phyloP scores from a whole-genome alignment of 192 early-diverging fungal genomes.

The Backusella australiensis region DNA sequence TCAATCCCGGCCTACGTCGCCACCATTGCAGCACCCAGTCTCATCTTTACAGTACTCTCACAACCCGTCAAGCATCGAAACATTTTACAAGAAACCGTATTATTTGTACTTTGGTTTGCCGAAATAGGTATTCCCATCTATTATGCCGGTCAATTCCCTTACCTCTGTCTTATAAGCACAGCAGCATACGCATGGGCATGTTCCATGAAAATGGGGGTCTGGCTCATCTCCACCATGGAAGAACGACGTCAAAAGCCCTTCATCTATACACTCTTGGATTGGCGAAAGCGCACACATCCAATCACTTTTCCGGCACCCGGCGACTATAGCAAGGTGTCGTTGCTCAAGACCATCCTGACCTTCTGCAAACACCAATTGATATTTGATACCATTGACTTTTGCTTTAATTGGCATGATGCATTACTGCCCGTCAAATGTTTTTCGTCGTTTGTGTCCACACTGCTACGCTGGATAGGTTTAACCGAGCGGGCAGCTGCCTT shows the following conservation, averaged over 20 bases:
- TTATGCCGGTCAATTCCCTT: constrained; percentile 14
- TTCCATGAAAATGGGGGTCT: constrained; percentile 18
- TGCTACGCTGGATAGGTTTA: background rate
- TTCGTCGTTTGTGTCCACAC: background rate
- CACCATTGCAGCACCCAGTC: background rate
- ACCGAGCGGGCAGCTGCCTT: no score
- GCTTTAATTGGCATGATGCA: background rate
- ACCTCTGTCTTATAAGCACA: background rate
- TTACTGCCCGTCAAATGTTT: background rate
- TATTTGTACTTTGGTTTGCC: constrained; percentile 3
- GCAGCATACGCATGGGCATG: constrained; percentile 9
- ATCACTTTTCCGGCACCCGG: background rate
- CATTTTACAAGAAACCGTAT: background rate
- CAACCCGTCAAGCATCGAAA: constrained; percentile 7
- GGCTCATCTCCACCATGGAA: constrained; percentile 10
- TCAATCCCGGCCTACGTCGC: background rate
- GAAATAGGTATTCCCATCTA: constrained; percentile 8
- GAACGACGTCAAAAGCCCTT: constrained; percentile 11
- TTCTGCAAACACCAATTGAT: background rate
- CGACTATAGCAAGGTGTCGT: background rate
- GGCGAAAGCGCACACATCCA: background rate
- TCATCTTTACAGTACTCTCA: constrained; percentile 2
- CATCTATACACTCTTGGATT: background rate
- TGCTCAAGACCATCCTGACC: background rate
- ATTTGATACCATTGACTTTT: background rate